Evolutionary conservation across 1,284 basidiomycete species (phyloP), one percentile per base, ranked within the genome.

Genomic region (Cryptococcus wingfieldii): DNA sequence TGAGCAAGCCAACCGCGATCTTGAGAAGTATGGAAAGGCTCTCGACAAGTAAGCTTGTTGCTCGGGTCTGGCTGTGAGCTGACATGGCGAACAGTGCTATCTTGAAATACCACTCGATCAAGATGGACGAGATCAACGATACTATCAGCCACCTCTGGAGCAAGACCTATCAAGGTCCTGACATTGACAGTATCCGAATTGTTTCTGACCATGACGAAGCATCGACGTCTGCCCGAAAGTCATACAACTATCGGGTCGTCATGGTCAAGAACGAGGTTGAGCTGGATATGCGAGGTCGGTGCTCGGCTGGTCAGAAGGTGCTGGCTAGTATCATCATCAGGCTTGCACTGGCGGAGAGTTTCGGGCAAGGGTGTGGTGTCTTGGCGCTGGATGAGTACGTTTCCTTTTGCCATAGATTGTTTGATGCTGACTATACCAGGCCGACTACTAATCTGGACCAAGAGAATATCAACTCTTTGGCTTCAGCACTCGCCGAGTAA

Each of bases 41-140:
- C 78, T 97, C 46, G 93, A 97, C 78, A 90, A 89, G 94, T 91
- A 68, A 70, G 84, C 75, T 16, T n/a, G 18, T 27, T 25, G 10
- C 18, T 25, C 2, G 1, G 7, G 37, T 37, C 28, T 38, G 13
- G 18, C 18, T 28, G 18, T 39, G 27, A 23, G 14, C 38, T 50
- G 45, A 53, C 34, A 13, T 1, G n/a, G 3, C 37, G 47, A 7
- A 16, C 60, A 94, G 91, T 66, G 95, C 93, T 45, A 98, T 98
- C 77, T 93, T 98, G 88, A 90, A 90, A 74, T 99, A 96, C 71
- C 96, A 99, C 71, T 80, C 87, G n/a, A 83, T 97, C 70, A 99
- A 99, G 79, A 98, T 99, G 96, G 91, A 93, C 75, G 96, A 99
- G 80, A 94, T 99, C 69, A 99, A 99, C 69, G 91, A 95, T 68